These are phyloP conservation scores for Pythium scleroteichum DNA, from an alignment of 352 stramenopile genomes.

Conservation along the genomic window DNA sequence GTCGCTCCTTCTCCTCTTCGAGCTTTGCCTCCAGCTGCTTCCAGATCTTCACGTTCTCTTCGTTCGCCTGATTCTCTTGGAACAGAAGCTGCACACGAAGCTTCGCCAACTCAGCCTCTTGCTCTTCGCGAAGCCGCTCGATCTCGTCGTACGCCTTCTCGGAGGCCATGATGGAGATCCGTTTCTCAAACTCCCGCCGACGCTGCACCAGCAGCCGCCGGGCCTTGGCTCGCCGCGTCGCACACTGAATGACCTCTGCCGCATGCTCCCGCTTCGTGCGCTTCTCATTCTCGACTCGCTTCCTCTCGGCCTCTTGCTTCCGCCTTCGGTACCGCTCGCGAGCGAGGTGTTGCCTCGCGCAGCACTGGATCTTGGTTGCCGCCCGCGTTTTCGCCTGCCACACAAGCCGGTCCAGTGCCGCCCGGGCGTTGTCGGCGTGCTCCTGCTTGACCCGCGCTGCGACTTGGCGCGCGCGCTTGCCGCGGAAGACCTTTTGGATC, in stretches of 20 bases:
- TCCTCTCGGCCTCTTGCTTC: constrained; percentile 34
- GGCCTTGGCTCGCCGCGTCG: constrained; percentile 47
- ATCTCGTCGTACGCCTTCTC: constrained; percentile 85
- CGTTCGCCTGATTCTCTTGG: constrained; percentile 50
- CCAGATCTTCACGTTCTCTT: constrained; percentile 45
- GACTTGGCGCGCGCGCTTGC: constrained; percentile 46
- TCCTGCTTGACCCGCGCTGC: constrained; percentile 36
- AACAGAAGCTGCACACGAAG: constrained; percentile 68
- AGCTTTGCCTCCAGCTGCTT: constrained; percentile 48
- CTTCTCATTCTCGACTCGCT: constrained; percentile 29
- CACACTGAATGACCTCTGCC: constrained; percentile 68
- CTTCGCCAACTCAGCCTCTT: constrained; percentile 66
- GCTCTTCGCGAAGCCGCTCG: constrained; percentile 64
- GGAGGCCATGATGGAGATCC: constrained; percentile 79
- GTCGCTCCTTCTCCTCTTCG: constrained; percentile 45
- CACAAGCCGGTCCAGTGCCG: constrained; percentile 60
- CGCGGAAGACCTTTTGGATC: constrained; percentile 71
- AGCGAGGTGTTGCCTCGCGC: constrained; percentile 53
- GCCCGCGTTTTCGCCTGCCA: constrained; percentile 56
- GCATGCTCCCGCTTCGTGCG: constrained; percentile 46
- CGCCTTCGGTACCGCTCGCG: constrained; percentile 35
- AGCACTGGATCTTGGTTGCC: constrained; percentile 74
- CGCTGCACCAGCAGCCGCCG: constrained; percentile 39
- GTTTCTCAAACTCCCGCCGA: constrained; percentile 72
- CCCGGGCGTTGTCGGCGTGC: constrained; percentile 47